Evolutionary conservation across 2,329 filamentous ascomycete species (phyloP).

Genomic region (Clarireedia homoeocarpa): DNA sequence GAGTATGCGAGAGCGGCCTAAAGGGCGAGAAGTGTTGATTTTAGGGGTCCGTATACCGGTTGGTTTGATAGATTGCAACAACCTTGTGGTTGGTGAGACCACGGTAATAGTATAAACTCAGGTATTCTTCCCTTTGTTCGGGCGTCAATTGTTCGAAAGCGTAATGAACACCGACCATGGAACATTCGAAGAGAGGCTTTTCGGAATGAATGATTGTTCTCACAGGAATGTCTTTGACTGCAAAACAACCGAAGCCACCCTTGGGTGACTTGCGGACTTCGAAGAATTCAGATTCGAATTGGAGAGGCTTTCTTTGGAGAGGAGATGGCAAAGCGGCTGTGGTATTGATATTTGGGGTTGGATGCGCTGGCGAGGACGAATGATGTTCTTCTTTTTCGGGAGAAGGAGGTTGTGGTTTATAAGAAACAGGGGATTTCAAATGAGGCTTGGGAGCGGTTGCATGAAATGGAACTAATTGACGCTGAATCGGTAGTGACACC

Average conservation of each 20-base stretch:
- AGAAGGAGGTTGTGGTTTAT: background rate
- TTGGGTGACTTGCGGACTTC: slow-evolving; percentile 22
- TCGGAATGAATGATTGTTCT: slow-evolving; percentile 23
- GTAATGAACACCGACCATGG: slow-evolving; percentile 11
- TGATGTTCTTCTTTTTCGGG: background rate
- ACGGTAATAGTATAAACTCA: slow-evolving; percentile 14
- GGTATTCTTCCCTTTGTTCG: slow-evolving; percentile 18
- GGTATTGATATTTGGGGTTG: background rate
- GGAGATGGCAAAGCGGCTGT: background rate
- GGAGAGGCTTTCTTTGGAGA: background rate
- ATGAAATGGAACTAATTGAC: background rate
- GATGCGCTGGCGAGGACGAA: background rate
- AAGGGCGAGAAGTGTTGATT: background rate
- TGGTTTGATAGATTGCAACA: slow-evolving; percentile 25
- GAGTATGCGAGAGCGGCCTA: background rate
- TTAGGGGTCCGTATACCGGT: slow-evolving; percentile 19
- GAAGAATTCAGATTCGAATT: slow-evolving; percentile 23
- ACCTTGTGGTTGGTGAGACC: slow-evolving; percentile 10
- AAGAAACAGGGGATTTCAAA: background rate
- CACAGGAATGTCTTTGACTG: slow-evolving; percentile 20
- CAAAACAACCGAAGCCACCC: slow-evolving; percentile 27
- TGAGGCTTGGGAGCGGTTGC: background rate
- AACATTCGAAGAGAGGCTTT: slow-evolving; percentile 20
- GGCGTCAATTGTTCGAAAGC: slow-evolving; percentile 15
- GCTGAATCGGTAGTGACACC: background rate